These are phyloP conservation scores for Linaria vulgaris DNA, from an alignment of 257 asterid genomes.

Conservation along the genomic window DNA sequence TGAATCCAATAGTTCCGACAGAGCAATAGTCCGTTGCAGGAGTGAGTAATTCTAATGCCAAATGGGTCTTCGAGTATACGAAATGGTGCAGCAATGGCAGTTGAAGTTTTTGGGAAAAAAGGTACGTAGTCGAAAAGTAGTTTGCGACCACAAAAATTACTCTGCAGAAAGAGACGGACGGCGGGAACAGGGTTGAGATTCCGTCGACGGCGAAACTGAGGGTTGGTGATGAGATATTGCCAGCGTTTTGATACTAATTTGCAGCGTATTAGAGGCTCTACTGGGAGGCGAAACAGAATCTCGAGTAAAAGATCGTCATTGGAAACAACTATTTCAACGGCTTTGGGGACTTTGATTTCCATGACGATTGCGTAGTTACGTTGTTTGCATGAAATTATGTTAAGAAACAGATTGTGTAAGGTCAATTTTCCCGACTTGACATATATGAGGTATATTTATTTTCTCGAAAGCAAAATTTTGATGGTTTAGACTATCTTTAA, in stretches of 20 bases:
- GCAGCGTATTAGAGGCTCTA: conserved; percentile 28
- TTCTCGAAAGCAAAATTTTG: no score
- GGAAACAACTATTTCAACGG: conserved; percentile 21
- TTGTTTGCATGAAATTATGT: no score
- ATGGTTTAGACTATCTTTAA: no score
- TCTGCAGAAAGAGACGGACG: background rate
- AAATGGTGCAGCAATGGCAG: background rate
- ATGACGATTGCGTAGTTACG: no score
- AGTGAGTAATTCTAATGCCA: conserved; percentile 9
- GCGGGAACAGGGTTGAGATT: conserved; percentile 10
- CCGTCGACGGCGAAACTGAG: conserved; percentile 16
- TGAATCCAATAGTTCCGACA: background rate
- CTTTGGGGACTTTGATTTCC: background rate
- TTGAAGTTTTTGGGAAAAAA: background rate
- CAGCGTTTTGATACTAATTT: conserved; percentile 32
- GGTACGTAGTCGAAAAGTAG: conserved; percentile 15
- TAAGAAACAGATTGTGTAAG: no score
- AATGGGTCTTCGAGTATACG: background rate
- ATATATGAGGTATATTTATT: no score
- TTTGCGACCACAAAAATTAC: no score
- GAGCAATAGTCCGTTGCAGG: conserved; percentile 31
- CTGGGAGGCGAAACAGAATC: conserved; percentile 26
- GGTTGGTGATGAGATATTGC: conserved; percentile 27
- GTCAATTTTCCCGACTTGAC: no score
- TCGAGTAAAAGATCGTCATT: conserved; percentile 27